Evolutionary conservation across 768 basidiomycete species (phyloP).

Genomic region (Trametes elegans): DNA sequence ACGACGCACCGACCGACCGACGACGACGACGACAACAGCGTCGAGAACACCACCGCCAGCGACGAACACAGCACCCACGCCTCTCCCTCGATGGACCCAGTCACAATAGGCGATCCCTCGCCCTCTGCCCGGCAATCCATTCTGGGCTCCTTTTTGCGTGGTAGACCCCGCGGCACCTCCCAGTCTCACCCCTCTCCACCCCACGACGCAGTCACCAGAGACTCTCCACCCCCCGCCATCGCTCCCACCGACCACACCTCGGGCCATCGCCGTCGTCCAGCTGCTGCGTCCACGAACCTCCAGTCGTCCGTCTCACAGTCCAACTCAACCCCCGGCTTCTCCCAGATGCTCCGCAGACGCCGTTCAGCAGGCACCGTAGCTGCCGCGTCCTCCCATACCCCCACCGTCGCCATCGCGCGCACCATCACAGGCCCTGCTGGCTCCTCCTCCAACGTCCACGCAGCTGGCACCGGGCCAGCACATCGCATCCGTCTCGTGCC

Average conservation of each 20-base stretch:
- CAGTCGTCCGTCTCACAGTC: conserved; percentile 37
- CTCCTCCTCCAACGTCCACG: conserved; percentile 24
- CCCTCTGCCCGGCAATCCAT: conserved; percentile 56
- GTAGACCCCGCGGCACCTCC: conserved; percentile 65
- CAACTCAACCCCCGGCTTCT: conserved; percentile 42
- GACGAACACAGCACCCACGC: conserved; percentile 13
- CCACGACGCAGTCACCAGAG: conserved; percentile 36
- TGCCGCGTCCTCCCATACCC: conserved; percentile 28
- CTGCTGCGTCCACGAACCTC: conserved; percentile 35
- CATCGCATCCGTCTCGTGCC: conserved; percentile 94
- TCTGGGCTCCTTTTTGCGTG: conserved; percentile 69
- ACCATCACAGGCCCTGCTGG: conserved; percentile 20
- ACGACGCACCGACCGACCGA: conserved; percentile 8
- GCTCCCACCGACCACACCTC: conserved; percentile 31
- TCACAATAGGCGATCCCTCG: conserved; percentile 29
- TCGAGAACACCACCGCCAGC: no score
- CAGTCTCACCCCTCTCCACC: conserved; percentile 48
- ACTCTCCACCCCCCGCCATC: conserved; percentile 46
- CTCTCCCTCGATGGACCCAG: conserved; percentile 27
- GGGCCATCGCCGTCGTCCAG: conserved; percentile 41
- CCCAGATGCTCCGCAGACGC: conserved; percentile 64
- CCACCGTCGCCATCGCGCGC: conserved; percentile 26
- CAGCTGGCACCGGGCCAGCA: conserved; percentile 26
- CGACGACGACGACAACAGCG: conserved; percentile 5
- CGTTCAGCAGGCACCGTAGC: conserved; percentile 60